These are phyloP conservation scores for Boletus sp. DNA, from an alignment of 768 basidiomycete species.

Conservation along the genomic window DNA sequence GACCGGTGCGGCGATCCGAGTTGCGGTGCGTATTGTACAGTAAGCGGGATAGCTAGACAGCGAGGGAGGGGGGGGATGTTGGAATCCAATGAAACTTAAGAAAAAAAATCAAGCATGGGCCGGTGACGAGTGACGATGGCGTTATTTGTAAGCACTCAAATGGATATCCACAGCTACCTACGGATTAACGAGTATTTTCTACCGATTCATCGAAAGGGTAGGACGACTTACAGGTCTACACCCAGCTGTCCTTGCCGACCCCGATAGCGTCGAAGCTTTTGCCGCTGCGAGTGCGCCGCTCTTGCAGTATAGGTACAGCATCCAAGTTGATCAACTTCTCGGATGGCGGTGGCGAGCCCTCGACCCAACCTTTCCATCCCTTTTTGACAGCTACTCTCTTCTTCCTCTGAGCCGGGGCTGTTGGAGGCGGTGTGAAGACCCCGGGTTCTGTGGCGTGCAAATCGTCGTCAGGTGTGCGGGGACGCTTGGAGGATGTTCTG, in stretches of 20 bases:
- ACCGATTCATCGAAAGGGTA: slow-evolving; percentile 43
- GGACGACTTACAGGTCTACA: slow-evolving; percentile 49
- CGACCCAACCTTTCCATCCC: slow-evolving; percentile 92
- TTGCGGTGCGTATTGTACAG: slow-evolving; percentile 26
- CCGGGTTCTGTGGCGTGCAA: slow-evolving; percentile 35
- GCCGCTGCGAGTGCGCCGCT: slow-evolving; percentile 78
- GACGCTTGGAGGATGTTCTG: slow-evolving; percentile 77
- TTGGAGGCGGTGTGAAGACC: slow-evolving; percentile 23
- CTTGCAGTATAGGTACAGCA: slow-evolving; percentile 63
- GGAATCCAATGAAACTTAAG: slow-evolving; percentile 8
- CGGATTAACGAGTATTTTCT: slow-evolving; percentile 41
- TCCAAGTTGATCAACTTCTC: slow-evolving; percentile 83
- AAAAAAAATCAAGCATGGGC: slow-evolving; percentile 11
- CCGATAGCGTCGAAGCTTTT: slow-evolving; percentile 83
- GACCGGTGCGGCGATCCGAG: slow-evolving; percentile 17
- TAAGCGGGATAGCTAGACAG: slow-evolving; percentile 19
- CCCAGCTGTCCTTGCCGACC: slow-evolving; percentile 76
- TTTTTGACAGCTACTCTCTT: slow-evolving; percentile 66
- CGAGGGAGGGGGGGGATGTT: slow-evolving; percentile 8
- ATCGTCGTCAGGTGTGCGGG: slow-evolving; percentile 69
- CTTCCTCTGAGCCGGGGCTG: slow-evolving; percentile 46
- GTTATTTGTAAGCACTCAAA: neutral
- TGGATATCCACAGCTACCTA: slow-evolving; percentile 1
- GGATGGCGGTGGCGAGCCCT: slow-evolving; percentile 78
- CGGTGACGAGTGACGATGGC: neutral